These are phyloP conservation scores for Grammothele lineata DNA, from an alignment of 768 basidiomycete species.

Conservation along the genomic window DNA sequence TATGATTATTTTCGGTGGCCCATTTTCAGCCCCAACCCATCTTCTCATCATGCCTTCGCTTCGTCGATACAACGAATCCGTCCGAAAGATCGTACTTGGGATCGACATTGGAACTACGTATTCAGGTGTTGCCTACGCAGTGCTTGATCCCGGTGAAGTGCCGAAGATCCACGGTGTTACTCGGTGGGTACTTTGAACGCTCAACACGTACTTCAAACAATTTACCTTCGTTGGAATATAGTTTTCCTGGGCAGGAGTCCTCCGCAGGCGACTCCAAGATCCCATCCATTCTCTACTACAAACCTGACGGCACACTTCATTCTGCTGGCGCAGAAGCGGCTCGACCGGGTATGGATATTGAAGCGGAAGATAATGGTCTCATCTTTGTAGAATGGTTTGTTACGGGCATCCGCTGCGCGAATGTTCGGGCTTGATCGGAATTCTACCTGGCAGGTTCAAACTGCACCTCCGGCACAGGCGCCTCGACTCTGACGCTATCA, in stretches of 20 bases:
- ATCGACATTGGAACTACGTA: slow-evolving; percentile 52
- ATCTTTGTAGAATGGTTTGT: slow-evolving; percentile 10
- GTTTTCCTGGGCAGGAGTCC: slow-evolving; percentile 40
- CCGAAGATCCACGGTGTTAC: slow-evolving; percentile 42
- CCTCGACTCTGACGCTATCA: slow-evolving; percentile 2
- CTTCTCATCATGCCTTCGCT: background rate
- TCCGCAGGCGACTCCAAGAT: slow-evolving; percentile 39
- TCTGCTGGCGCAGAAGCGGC: slow-evolving; percentile 44
- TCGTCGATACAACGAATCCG: slow-evolving; percentile 35
- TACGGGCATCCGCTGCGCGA: too few species aligned
- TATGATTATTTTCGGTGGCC: too few species aligned
- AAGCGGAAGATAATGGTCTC: background rate
- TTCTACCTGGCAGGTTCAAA: slow-evolving; percentile 23
- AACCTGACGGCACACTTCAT: slow-evolving; percentile 32
- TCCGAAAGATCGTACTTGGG: slow-evolving; percentile 42
- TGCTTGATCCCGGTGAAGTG: slow-evolving; percentile 33
- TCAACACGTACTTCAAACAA: background rate
- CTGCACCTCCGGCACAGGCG: slow-evolving; percentile 12
- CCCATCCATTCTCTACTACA: slow-evolving; percentile 47
- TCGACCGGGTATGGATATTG: slow-evolving; percentile 1
- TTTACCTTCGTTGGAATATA: slow-evolving; percentile 1
- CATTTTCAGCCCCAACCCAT: too few species aligned
- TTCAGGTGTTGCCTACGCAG: slow-evolving; percentile 44
- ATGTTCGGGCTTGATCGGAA: too few species aligned
- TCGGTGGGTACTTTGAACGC: slow-evolving; percentile 12